Base-by-base conservation (phyloP, 805 yeast genomes). In the Kodamaea lidongshanica region DNA sequence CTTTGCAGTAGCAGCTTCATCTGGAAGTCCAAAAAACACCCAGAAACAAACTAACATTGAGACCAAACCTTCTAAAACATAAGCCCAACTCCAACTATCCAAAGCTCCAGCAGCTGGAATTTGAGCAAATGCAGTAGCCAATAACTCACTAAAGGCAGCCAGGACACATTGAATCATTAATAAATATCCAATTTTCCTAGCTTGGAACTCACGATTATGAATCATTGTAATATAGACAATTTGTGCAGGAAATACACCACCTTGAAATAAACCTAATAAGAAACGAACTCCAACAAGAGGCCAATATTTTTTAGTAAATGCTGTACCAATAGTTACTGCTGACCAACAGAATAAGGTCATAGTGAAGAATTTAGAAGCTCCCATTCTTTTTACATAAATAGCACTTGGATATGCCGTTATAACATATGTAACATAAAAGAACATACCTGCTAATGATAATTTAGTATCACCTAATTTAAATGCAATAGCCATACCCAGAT, bases 201-300 rank as follows among this genome's bases (percentile, higher is more conserved):
- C 19, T 24, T 27, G 30, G 30, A 17, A 27, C 30, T 27, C 30
- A 8, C 30, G 12, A 19, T 27, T 27, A 12, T 27, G 30, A 19
- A 27, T 13, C 30, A 27, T 19, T 12, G 30, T 27, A 13, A 27
- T 27, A 24, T 27, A 27, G 11, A 27, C 30, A 18, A 27, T 24
- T 19, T 27, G 30, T 6, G 35, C 33, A 3, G 40, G 40, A 16
- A 32, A 33, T 16, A 37, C 40, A 5, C 34, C 38, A 10, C 35
- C 32, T 14, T 37, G 37, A 19, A 30, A 23, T 10, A 27, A 23
- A 3, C 38, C 40, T 25, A 37, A 27, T 6, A 37, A 23, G 11
- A 24, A 19, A 12, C 40, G 26, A 21, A 34, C 13, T 4, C 32
- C 35, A n/a, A 37, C 28, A 8, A 35, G 19, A 6, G 21, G 30